phyloP scores from a whole-genome alignment of 345 rosid species.

The Durio zibethinus region DNA sequence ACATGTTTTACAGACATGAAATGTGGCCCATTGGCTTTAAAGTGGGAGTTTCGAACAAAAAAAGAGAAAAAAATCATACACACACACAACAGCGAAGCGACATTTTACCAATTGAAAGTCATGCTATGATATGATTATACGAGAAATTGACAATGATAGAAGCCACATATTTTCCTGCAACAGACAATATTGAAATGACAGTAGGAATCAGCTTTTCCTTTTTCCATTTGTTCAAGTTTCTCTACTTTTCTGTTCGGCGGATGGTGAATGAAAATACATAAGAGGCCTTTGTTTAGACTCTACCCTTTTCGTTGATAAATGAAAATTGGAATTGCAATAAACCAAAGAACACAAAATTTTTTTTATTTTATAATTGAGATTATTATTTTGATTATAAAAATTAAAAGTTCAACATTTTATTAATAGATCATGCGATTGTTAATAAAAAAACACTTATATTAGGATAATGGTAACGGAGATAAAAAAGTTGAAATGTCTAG shows the following conservation, averaged over 20 bases:
- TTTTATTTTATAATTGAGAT: too few species aligned
- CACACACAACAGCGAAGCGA: background rate
- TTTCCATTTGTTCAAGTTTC: background rate
- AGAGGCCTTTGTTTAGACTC: background rate
- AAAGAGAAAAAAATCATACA: background rate
- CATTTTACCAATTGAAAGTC: background rate
- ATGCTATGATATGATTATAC: background rate
- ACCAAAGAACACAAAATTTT: too few species aligned
- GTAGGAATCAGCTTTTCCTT: background rate
- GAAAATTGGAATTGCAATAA: background rate
- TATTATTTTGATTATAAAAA: too few species aligned
- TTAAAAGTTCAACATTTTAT: too few species aligned
- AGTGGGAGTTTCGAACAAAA: background rate
- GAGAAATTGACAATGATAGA: background rate
- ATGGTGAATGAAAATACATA: background rate
- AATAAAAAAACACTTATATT: too few species aligned
- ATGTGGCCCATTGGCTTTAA: background rate
- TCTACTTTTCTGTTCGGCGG: background rate
- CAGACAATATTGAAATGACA: too few species aligned
- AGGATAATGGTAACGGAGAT: too few species aligned
- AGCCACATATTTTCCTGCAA: too few species aligned
- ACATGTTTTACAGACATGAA: slow-evolving; percentile 13
- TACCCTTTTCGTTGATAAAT: background rate
- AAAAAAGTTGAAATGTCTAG: too few species aligned
- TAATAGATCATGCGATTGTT: too few species aligned